Conservation (phyloP, 1,284 basidiomycete species). For the Cutaneotrichosporon dermatis region DNA sequence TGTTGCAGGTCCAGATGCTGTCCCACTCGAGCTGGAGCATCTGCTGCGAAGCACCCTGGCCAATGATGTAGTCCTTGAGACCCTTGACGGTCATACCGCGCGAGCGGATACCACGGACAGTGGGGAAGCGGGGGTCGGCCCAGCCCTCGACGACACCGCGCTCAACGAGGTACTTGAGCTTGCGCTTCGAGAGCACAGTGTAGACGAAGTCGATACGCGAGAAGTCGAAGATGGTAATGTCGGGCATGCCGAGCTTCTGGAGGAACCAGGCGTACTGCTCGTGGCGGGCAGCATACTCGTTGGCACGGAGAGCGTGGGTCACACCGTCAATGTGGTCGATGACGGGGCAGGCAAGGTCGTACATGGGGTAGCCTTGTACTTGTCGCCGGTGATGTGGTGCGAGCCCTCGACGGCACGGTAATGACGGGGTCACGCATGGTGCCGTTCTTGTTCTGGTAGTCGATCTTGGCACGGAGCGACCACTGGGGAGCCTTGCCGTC, state of each 20-base stretch:
- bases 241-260: conserved; percentile 71
- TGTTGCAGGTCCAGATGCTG: conserved; percentile 94
- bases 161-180: conserved; percentile 95
- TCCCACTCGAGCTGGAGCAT: conserved; percentile 97
- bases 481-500: conserved; percentile 80
- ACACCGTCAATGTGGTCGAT: conserved; percentile 96
- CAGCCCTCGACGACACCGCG: conserved; percentile 79
- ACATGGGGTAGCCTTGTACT: conserved; percentile 99
- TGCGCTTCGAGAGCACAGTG: conserved; percentile 96
- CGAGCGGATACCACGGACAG: conserved; percentile 88
- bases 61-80: conserved; percentile 90
- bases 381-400: conserved; percentile 88
- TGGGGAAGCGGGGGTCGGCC: conserved; percentile 99
- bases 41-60: conserved; percentile 92
- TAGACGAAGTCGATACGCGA: conserved; percentile 97
- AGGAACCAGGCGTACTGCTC: conserved; percentile 98
- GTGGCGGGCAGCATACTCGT: conserved; percentile 97
- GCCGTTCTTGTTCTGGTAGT: conserved; percentile 90
- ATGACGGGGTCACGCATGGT: conserved; percentile 98
- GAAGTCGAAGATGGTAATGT: conserved; percentile 94
- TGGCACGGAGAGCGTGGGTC: conserved; percentile 96
- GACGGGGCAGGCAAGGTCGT: conserved; percentile 96
- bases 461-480: conserved; percentile 96
- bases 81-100: conserved; percentile 97
- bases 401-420: conserved; percentile 83